phyloP scores from a whole-genome alignment of 495 filamentous ascomycete species.

The Lepraria neglecta region DNA sequence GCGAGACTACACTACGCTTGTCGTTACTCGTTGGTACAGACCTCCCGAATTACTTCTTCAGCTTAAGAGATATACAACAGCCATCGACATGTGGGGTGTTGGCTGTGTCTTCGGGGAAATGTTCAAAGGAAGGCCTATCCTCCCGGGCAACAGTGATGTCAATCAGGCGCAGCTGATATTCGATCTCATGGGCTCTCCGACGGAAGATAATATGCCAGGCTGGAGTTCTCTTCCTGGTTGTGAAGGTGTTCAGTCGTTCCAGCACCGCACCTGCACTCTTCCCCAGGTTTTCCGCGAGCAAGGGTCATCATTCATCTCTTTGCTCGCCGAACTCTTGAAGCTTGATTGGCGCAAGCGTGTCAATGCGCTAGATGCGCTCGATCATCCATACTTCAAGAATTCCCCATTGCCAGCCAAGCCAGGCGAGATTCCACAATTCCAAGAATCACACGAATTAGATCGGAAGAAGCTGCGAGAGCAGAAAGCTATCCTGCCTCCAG shows the following conservation, averaged over 20 bases:
- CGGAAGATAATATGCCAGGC: slow-evolving; percentile 87
- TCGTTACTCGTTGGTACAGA: slow-evolving; percentile 96
- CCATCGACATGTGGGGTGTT: slow-evolving; percentile 97
- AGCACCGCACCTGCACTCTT: slow-evolving; percentile 58
- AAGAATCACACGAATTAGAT: slow-evolving; percentile 94
- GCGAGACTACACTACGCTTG: slow-evolving; percentile 87
- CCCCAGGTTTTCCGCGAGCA: slow-evolving; percentile 61
- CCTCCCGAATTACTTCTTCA: slow-evolving; percentile 89
- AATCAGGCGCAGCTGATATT: slow-evolving; percentile 92
- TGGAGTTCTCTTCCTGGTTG: slow-evolving; percentile 76
- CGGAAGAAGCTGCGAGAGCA: slow-evolving; percentile 79
- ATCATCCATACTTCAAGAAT: slow-evolving; percentile 84
- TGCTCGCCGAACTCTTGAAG: slow-evolving; percentile 75
- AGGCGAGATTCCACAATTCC: slow-evolving; percentile 76
- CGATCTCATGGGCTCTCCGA: slow-evolving; percentile 85
- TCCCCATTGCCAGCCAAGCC: slow-evolving; percentile 72
- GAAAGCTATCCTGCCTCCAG: slow-evolving; percentile 70
- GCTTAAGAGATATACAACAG: slow-evolving; percentile 81
- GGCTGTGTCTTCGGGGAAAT: slow-evolving; percentile 98
- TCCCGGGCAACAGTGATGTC: slow-evolving; percentile 78
- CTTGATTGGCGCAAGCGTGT: slow-evolving; percentile 84
- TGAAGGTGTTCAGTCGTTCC: slow-evolving; percentile 63
- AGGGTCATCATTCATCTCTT: slow-evolving; percentile 60
- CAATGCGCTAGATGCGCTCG: slow-evolving; percentile 89
- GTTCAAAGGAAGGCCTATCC: slow-evolving; percentile 88